Evolutionary conservation across 1,284 basidiomycete species (phyloP).

Genomic region (Rhodotorula sp.): DNA sequence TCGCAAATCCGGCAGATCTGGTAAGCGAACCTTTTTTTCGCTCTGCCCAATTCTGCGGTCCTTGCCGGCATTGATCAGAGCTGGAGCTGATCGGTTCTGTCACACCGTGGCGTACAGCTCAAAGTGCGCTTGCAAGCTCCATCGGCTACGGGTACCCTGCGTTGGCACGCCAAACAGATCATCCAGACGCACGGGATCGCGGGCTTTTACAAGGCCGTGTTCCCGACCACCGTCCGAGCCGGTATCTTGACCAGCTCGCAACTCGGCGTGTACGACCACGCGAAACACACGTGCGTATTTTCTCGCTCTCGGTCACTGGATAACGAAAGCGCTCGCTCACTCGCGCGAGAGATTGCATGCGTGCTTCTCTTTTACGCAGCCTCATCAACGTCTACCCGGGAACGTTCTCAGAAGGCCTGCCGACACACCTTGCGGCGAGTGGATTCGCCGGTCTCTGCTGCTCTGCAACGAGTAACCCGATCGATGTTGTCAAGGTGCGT

Average conservation of each 20-base stretch:
- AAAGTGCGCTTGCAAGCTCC: conserved; percentile 44
- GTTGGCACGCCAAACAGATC: conserved; percentile 34
- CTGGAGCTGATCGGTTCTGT: neutral
- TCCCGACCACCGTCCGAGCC: conserved; percentile 42
- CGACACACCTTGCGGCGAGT: conserved; percentile 40
- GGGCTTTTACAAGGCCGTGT: conserved; percentile 42
- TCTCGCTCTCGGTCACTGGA: too few species aligned
- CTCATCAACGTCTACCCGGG: conserved; percentile 40
- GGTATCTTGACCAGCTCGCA: conserved; percentile 44
- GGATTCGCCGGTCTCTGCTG: conserved; percentile 44
- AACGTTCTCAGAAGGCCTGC: conserved; percentile 41
- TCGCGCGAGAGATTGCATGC: neutral
- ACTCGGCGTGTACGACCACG: conserved; percentile 42
- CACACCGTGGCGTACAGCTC: conserved; percentile 17
- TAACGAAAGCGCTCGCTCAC: neutral
- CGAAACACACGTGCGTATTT: conserved; percentile 35
- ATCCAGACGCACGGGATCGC: conserved; percentile 12
- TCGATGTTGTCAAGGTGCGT: conserved; percentile 44
- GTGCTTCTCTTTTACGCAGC: neutral
- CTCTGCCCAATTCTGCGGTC: neutral
- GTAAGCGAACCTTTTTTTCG: neutral
- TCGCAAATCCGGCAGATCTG: conserved; percentile 44
- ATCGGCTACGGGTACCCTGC: conserved; percentile 33
- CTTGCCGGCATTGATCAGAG: neutral
- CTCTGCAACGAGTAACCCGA: conserved; percentile 40